phyloP scores from a whole-genome alignment of 345 rosid genomes.

The Hypericum perforatum region DNA sequence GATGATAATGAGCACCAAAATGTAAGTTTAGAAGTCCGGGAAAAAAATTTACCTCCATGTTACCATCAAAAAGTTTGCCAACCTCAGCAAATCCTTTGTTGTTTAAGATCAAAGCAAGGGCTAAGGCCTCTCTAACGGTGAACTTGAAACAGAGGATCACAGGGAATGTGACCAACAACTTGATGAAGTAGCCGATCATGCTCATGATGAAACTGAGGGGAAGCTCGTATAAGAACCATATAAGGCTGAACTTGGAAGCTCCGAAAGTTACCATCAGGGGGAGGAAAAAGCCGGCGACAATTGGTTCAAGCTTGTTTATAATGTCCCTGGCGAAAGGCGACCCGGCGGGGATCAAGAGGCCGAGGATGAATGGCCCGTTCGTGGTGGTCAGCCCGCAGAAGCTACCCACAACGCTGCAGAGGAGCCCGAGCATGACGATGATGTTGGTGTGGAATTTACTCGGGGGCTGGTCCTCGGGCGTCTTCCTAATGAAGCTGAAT shows the following conservation, averaged over 20 bases:
- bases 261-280: constrained; percentile 15
- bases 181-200: constrained; percentile 2
- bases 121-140: constrained; percentile 8
- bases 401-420: constrained; percentile 15
- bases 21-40: no score
- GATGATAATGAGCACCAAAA: not conserved
- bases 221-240: not conserved
- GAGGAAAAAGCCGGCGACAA: constrained; percentile 17
- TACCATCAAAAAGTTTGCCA: constrained; percentile 11
- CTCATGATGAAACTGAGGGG: not conserved
- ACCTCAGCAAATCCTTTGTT: constrained; percentile 19
- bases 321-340: constrained; percentile 25
- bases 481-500: constrained; percentile 19
- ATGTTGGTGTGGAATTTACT: constrained; percentile 9
- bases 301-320: constrained; percentile 16
- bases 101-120: constrained; percentile 16
- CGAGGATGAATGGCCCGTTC: constrained; percentile 20
- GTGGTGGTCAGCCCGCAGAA: constrained; percentile 13
- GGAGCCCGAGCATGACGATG: not conserved
- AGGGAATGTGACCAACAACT: constrained; percentile 1
- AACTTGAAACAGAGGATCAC: constrained; percentile 9
- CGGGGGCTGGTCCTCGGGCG: constrained; percentile 20
- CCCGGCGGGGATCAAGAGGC: constrained; percentile 25
- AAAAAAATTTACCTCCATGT: constrained; percentile 6
- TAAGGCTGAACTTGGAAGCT: constrained; percentile 13